Evolutionary conservation across 2,329 filamentous ascomycete species (phyloP).

Genomic region (Fusarium graminum): DNA sequence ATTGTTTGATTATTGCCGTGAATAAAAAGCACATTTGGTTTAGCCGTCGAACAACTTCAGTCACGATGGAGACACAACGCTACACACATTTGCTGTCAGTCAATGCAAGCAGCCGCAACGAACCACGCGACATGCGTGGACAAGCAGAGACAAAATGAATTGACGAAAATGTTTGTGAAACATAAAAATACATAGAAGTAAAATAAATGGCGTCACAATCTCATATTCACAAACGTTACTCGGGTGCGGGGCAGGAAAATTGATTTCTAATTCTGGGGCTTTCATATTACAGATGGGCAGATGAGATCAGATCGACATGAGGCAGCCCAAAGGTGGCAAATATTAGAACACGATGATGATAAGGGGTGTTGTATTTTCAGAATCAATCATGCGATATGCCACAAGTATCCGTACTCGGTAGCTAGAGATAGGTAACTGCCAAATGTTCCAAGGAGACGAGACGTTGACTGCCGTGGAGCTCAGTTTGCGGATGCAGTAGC

Average conservation of each 20-base stretch:
- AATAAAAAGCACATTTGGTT: neutral
- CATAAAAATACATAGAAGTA: constrained; percentile 8
- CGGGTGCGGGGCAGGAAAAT: constrained; percentile 8
- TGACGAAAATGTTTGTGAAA: constrained; percentile 3
- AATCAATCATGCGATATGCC: constrained; percentile 4
- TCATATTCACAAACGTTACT: neutral
- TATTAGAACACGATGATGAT: constrained; percentile 21
- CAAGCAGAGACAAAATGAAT: constrained; percentile 3
- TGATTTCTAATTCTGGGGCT: constrained; percentile 10
- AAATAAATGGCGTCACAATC: constrained; percentile 1
- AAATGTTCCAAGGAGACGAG: no score
- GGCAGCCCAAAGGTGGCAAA: constrained; percentile 18
- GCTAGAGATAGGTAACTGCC: no score
- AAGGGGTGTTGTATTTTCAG: constrained; percentile 20
- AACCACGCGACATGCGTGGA: constrained; percentile 23
- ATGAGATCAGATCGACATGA: constrained; percentile 27
- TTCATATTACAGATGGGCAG: neutral
- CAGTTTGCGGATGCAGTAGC: neutral
- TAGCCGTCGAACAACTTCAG: neutral
- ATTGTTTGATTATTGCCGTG: neutral
- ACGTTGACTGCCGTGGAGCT: no score
- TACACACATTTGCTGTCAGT: constrained; percentile 9
- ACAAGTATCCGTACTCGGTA: neutral
- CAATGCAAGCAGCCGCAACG: constrained; percentile 2
- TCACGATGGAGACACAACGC: neutral